Percentiles rank a stretch among this genome's conserved stretches.
These are phyloP conservation scores for Hymenoscyphus occultus DNA, from an alignment of 2,329 filamentous ascomycete genomes.

Conservation along the genomic window DNA sequence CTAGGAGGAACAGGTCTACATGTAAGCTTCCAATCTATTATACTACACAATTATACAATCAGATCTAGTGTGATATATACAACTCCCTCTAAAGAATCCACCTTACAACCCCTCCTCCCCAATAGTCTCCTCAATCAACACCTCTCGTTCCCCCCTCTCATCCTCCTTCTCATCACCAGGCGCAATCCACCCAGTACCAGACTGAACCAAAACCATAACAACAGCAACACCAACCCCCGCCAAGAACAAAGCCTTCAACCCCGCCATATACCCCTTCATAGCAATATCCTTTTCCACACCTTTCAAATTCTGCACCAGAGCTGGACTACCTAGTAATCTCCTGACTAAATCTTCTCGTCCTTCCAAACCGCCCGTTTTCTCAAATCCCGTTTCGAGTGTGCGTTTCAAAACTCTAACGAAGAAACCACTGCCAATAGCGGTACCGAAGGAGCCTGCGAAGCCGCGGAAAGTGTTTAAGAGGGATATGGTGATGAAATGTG, in stretches of 20 bases:
- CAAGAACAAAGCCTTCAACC: slow-evolving; percentile 51
- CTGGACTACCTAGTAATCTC: slow-evolving; percentile 57
- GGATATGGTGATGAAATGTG: slow-evolving; percentile 73
- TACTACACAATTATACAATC: neutral
- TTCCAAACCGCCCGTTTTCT: slow-evolving; percentile 31
- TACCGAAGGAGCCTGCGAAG: slow-evolving; percentile 78
- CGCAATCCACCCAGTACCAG: slow-evolving; percentile 54
- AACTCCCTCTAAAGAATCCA: neutral
- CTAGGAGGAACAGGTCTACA: too few species aligned
- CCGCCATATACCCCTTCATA: slow-evolving; percentile 51
- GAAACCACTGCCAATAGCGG: slow-evolving; percentile 69
- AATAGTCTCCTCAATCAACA: slow-evolving; percentile 7
- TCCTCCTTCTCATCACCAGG: slow-evolving; percentile 29
- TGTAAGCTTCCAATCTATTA: neutral
- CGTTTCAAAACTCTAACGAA: slow-evolving; percentile 32
- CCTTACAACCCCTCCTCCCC: slow-evolving; percentile 28
- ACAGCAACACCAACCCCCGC: slow-evolving; percentile 48
- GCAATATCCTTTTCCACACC: slow-evolving; percentile 52
- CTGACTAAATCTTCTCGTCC: slow-evolving; percentile 46
- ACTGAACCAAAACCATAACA: slow-evolving; percentile 51
- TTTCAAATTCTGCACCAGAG: slow-evolving; percentile 47
- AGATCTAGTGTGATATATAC: neutral
- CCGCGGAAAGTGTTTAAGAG: slow-evolving; percentile 77
- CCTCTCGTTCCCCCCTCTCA: slow-evolving; percentile 11
- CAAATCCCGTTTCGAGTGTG: slow-evolving; percentile 38